Base-by-base conservation (phyloP, 192 early-diverging fungal genomes). In the Dispira simplex region DNA sequence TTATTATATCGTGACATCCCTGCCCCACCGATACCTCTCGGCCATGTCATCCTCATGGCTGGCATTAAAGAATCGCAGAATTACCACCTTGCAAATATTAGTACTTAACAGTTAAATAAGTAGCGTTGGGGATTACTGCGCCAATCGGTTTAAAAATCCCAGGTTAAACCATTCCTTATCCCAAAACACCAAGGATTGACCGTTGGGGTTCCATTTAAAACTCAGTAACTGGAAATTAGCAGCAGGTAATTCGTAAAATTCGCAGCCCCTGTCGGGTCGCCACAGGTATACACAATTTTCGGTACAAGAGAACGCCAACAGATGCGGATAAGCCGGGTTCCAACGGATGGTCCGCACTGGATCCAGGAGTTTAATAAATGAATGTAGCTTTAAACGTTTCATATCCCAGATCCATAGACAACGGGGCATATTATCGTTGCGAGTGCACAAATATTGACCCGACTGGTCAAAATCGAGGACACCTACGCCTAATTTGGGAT, bases 401-500 rank as follows among this genome's bases (percentile, higher is more conserved):
- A 81, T 46, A 62, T 83, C 74, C 79, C 79, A 83, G 28, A 83
- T 76, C 81, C 81, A 83, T 9, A 83, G 69, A 32, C 68, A 58
- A 21, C 55, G 75, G 2, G 81, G 79, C 73, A 79, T 78, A 48
- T 79, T 79, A 53, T 83, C 90, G 67, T 91, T 87, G 32, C 77
- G 66, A 3, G 83, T 81, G 6, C 72, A 79, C 9, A 91, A 55
- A 46, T 81, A 74, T 0, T 72, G 62, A 2, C 85, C 85, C 56
- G 79, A 76, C 53, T 70, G 65, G 67, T 80, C 86, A 66, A 90
- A 91, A 51, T 81, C 72, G 65, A 78, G 79, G 28, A 78, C 46
- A 0, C 86, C 81, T 8, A 94, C 76, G 16, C 90, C 90, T 3
- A 83, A 66, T 64, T 84, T 84, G 3, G 90, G 82, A 68, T 87